Base-by-base conservation (phyloP, 176 grass and related monocot species). In the Leersia perrieri region DNA sequence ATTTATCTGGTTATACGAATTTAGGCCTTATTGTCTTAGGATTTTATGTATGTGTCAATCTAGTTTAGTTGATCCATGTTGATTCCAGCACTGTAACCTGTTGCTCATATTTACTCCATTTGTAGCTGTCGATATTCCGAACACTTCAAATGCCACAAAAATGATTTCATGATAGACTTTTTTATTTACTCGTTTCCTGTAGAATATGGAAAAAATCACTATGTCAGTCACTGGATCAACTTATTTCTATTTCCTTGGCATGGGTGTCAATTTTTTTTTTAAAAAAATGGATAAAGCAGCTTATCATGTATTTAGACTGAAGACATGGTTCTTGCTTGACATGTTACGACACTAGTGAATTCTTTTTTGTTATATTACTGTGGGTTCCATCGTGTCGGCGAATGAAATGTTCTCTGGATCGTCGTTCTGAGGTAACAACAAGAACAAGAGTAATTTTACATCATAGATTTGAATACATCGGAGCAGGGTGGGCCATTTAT, bases 351-450 rank as follows among this genome's bases (percentile, higher is more conserved):
- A 25, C 33, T 47, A 47, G 9, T 74, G 69, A 25, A 68, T 9
- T 22, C 26, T 49, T 57, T 74, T 33, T 23, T 82, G n/a, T 45
- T 73, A 63, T 44, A 26, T 11, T 62, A 41, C 22, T 53, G 16
- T 22, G 35, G 39, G 26, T 32, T 66, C 40, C 8, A 42, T 4
- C 28, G 9, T 36, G 61, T 28, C 64, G 58, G 38, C 25, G 34
- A 72, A 73, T 34, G 51, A 84, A 79, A 49, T 26, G 57, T 51
- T 79, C 25, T 61, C 60, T 35, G 31, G 13, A 79, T 88, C 36
- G 45, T 38, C 6, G 2, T 67, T 68, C 62, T 47, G 38, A 75
- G 49, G 45, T 58, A 87, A 69, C 40, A 22, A 58, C 49, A 83
- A 60, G 66, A 44, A 62, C 38, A 45, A 70, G 14, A 77, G 25